Evolutionary conservation across 495 filamentous ascomycete species (phyloP).

Genomic region (Evernia prunastri): DNA sequence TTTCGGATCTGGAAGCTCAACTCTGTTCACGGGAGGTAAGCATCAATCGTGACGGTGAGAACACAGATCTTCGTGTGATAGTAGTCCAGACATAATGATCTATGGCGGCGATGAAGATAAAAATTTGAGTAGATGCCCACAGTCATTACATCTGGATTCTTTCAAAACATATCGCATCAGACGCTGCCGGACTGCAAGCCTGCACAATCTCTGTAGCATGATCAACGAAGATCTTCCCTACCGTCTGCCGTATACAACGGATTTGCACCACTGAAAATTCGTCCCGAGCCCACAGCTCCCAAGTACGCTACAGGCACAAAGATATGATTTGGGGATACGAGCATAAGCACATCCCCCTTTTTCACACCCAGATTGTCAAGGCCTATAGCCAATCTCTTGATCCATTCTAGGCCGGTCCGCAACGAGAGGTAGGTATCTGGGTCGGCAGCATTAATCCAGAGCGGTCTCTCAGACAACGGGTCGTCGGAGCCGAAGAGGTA

Average conservation of each 20-base stretch:
- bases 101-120: not conserved
- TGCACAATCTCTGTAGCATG: not conserved
- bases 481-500: conserved; percentile 75
- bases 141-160: not conserved
- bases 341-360: conserved; percentile 67
- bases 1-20: conserved; percentile 85
- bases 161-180: not conserved
- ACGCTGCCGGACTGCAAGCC: not conserved
- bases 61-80: not conserved
- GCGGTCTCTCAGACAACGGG: conserved; percentile 63
- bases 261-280: conserved; percentile 74
- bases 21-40: conserved; percentile 41
- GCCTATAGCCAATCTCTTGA: conserved; percentile 63
- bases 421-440: conserved; percentile 68
- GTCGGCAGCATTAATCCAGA: conserved; percentile 71
- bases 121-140: not conserved
- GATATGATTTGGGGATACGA: conserved; percentile 69
- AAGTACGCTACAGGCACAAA: conserved; percentile 66
- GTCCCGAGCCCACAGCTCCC: conserved; percentile 78
- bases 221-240: not conserved
- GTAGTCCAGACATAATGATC: not conserved
- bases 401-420: conserved; percentile 51
- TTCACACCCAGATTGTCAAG: conserved; percentile 60
- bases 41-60: not conserved
- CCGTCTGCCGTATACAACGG: conserved; percentile 76